A percentile compares a stretch with the other conserved stretches of the same genome.
These are phyloP conservation scores for barley (Hordeum vulgare) DNA, from an alignment of 176 grass and related monocot genomes.

Conservation along the genomic window DNA sequence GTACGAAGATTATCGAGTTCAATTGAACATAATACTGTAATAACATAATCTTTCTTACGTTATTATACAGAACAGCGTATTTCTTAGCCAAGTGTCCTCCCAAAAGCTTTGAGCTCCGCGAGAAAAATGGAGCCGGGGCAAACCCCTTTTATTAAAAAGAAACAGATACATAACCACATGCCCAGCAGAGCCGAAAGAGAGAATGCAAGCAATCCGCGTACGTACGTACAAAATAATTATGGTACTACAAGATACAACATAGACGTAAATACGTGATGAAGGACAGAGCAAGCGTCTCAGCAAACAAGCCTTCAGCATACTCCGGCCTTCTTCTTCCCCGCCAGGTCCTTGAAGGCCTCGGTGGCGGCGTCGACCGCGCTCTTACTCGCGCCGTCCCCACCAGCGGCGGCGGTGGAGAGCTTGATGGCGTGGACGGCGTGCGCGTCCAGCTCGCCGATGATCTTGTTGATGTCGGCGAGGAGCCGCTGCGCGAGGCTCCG, in stretches of 20 bases:
- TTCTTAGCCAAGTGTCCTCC: too few species aligned
- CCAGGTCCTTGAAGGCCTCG: slow-evolving; percentile 28
- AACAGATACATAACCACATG: not conserved
- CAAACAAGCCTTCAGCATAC: slow-evolving; percentile 18
- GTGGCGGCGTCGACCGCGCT: slow-evolving; percentile 4
- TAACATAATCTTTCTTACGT: too few species aligned
- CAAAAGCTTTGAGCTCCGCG: too few species aligned
- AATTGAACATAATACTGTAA: too few species aligned
- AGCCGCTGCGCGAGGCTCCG: slow-evolving; percentile 59
- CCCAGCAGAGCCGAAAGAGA: not conserved
- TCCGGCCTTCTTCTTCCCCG: slow-evolving; percentile 35
- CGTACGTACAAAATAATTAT: too few species aligned
- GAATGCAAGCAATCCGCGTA: not conserved
- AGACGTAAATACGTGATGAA: not conserved
- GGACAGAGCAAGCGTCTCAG: not conserved
- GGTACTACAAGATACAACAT: not conserved
- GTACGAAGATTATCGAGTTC: too few species aligned
- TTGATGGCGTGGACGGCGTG: slow-evolving; percentile 8
- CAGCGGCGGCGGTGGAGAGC: not conserved
- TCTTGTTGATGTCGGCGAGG: slow-evolving; percentile 36
- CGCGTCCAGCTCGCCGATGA: slow-evolving; percentile 43
- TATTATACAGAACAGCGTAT: too few species aligned
- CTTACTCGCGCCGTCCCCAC: not conserved
- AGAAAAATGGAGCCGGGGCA: too few species aligned
- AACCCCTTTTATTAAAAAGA: too few species aligned